Conservation (phyloP, 306 rosid species). For the Cicer bijugum region DNA sequence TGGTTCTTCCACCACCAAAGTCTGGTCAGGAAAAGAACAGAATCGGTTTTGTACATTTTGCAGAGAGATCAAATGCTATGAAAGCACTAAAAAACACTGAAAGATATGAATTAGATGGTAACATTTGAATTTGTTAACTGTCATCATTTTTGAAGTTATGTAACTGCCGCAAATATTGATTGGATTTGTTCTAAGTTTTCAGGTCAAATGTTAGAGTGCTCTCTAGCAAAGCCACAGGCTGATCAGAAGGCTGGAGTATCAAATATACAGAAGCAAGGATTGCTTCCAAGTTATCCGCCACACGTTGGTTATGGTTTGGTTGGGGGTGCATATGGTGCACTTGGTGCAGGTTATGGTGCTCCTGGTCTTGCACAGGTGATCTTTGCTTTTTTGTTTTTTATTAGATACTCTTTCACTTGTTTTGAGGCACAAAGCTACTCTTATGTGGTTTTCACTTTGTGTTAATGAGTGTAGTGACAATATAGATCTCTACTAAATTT, state of each 20-base stretch:
- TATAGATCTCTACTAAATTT: too few species aligned
- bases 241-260: slow-evolving; percentile 81
- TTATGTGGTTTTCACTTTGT: neutral
- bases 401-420: slow-evolving; percentile 17
- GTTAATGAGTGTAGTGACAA: neutral
- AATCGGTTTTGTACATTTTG: slow-evolving; percentile 95
- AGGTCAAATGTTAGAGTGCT: slow-evolving; percentile 91
- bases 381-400: slow-evolving; percentile 1
- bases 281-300: slow-evolving; percentile 87
- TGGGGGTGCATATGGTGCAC: slow-evolving; percentile 82
- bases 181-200: slow-evolving; percentile 38
- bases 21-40: slow-evolving; percentile 88
- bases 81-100: slow-evolving; percentile 90
- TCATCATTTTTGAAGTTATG: neutral
- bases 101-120: slow-evolving; percentile 89
- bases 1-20: slow-evolving; percentile 90
- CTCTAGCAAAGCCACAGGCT: slow-evolving; percentile 96
- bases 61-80: slow-evolving; percentile 92
- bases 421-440: slow-evolving; percentile 26
- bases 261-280: slow-evolving; percentile 66
- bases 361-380: slow-evolving; percentile 82
- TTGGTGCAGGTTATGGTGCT: slow-evolving; percentile 73
- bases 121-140: slow-evolving; percentile 22
- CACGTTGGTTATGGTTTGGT: slow-evolving; percentile 70
- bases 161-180: slow-evolving; percentile 37